Base-by-base conservation (phyloP, 1,284 basidiomycete genomes). In the Farysia itapuensis region DNA sequence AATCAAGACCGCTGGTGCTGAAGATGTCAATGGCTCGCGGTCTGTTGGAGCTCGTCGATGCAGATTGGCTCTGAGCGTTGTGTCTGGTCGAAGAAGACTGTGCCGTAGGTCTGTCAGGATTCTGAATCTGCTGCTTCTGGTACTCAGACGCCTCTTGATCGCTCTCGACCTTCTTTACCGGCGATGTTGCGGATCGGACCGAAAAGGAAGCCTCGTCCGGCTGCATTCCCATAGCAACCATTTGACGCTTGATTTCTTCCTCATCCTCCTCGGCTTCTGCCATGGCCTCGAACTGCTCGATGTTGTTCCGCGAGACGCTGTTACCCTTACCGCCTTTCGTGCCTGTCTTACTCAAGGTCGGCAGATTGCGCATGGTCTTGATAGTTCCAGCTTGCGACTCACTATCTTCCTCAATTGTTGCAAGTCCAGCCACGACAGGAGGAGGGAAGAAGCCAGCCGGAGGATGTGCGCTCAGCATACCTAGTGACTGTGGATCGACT, bases 311-410 rank as follows among this genome's bases (percentile, higher is more conserved):
- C 16, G 54, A 52, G 16, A 65, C 60, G 31, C 63, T 66, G 39
- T 54, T 63, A 38, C 48, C 58, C 14, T 41, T 45, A 9, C 19
- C 40, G 3, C 43, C 47, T 36, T 48, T 52, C 12, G 42, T 40
- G 5, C 53, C 42, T 5, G 33, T 51, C 54, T 66, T 61, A 33
- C 48, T 44, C 33, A 59, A 28, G n/a, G 52, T 60, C 9, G 47
- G 50, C 25, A 67, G 50, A 24, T 50, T 53, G 12, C 34, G 30
- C 34, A 67, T 33, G 5, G 57, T 57, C 40, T 65, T 68, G 32
- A 71, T 35, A 2, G 67, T 70, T 16, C 64, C 64, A n/a, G 64
- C 64, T 18, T 60, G 52, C 13, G 67, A 71, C 38, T 71, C 68
- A 31, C 46, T 28, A 24, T 71, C 67, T 31, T 70, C 67, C 12